Conservation (phyloP, 2,329 filamentous ascomycete genomes). For the Alternaria brassicicola region DNA sequence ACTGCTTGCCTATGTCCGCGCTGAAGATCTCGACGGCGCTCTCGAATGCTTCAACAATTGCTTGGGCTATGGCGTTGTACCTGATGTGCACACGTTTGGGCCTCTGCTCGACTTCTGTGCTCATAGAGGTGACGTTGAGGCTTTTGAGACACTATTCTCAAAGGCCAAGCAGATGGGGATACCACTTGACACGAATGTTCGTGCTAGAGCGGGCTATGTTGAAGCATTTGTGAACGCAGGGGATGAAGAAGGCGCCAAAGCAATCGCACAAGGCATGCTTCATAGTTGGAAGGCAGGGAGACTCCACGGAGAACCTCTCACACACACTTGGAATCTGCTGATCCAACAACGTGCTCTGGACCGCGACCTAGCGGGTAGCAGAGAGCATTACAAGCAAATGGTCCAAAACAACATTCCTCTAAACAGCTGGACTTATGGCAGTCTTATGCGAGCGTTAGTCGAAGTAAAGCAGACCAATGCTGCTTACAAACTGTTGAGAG, state of each 20-base stretch:
- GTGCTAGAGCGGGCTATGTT: conserved; percentile 58
- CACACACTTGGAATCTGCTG: conserved; percentile 78
- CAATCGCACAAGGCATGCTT: conserved; percentile 65
- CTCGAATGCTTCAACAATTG: conserved; percentile 69
- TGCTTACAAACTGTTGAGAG: conserved; percentile 60
- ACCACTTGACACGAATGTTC: conserved; percentile 27
- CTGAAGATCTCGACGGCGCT: conserved; percentile 70
- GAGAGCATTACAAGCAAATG: conserved; percentile 63
- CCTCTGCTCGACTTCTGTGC: conserved; percentile 76
- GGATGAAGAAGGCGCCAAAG: conserved; percentile 49
- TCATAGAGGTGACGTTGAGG: conserved; percentile 73
- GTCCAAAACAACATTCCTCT: conserved; percentile 56
- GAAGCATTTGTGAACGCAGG: conserved; percentile 63
- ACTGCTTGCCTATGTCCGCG: conserved; percentile 71
- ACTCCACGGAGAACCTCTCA: conserved; percentile 58
- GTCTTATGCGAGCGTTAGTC: conserved; percentile 64
- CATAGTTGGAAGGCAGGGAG: conserved; percentile 46
- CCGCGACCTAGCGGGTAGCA: conserved; percentile 62
- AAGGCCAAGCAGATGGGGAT: conserved; percentile 60
- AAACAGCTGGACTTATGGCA: conserved; percentile 65
- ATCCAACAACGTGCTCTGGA: conserved; percentile 71
- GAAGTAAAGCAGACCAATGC: conserved; percentile 60
- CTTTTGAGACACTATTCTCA: conserved; percentile 68
- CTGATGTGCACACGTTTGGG: conserved; percentile 70
- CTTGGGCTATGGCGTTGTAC: conserved; percentile 54